Conservation (phyloP, 441 rosid genomes). For the Populus hybrid region DNA sequence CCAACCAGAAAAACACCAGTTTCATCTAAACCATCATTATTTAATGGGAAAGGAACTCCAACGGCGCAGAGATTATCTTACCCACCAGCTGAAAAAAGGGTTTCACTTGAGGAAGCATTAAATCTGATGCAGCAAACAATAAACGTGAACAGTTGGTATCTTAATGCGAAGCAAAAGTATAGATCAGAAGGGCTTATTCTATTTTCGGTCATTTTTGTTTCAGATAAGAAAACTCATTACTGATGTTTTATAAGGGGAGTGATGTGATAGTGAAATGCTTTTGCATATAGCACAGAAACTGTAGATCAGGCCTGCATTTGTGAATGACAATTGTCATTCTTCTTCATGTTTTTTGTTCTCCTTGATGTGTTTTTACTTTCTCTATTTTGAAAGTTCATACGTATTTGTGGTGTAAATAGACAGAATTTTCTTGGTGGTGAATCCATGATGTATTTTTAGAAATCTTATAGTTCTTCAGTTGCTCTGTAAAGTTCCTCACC, state of each 20-base stretch:
- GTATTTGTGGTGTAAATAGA: constrained; percentile 26
- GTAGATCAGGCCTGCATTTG: constrained; percentile 14
- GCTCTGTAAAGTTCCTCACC: not conserved
- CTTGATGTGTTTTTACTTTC: not conserved
- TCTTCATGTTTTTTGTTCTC: not conserved
- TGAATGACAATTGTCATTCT: constrained; percentile 8
- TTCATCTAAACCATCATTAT: constrained; percentile 35
- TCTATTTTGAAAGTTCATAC: not conserved
- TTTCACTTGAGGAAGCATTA: constrained; percentile 20
- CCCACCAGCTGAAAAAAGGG: constrained; percentile 50
- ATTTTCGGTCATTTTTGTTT: constrained; percentile 11
- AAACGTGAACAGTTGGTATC: constrained; percentile 24
- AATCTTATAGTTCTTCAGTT: not conserved
- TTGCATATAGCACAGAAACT: constrained; percentile 1
- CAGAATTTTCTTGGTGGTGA: constrained; percentile 4
- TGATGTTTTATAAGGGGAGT: constrained; percentile 19
- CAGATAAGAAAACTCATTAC: not conserved
- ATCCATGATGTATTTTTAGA: not conserved
- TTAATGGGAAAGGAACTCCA: constrained; percentile 37
- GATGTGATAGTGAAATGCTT: constrained; percentile 14
- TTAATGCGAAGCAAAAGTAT: constrained; percentile 13
- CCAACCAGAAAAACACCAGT: constrained; percentile 42
- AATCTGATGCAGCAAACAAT: constrained; percentile 26
- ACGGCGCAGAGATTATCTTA: constrained; percentile 64
- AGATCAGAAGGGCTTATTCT: not conserved